phyloP scores from a whole-genome alignment of 73 alveolate species.

The Tetrahymena malaccensis region DNA sequence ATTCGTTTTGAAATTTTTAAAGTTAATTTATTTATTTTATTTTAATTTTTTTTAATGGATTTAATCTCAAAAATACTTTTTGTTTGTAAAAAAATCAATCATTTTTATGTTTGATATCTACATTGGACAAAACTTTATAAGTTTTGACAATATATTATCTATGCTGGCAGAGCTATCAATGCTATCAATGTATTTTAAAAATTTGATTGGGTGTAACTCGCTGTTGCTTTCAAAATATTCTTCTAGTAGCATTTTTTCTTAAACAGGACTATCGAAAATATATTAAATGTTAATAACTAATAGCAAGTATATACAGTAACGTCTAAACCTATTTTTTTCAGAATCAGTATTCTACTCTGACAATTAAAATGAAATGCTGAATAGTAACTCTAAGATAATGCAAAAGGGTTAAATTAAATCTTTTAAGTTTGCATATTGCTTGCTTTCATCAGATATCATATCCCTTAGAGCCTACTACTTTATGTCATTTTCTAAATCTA shows the following conservation, averaged over 20 bases:
- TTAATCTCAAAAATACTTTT: neutral
- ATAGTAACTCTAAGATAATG: neutral
- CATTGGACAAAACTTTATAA: neutral
- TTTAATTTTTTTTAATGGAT: neutral
- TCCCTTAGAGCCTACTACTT: neutral
- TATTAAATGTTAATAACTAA: neutral
- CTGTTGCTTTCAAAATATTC: neutral
- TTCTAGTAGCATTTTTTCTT: neutral
- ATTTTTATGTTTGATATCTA: neutral
- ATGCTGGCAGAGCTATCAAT: neutral
- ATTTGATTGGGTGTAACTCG: neutral
- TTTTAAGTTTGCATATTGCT: neutral
- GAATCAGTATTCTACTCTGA: neutral
- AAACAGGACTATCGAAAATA: neutral
- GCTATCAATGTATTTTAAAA: neutral
- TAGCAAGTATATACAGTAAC: neutral
- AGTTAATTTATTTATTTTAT: neutral
- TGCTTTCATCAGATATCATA: neutral
- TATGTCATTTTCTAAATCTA: neutral
- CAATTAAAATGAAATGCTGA: neutral
- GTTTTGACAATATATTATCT: neutral
- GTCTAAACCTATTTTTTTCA: neutral
- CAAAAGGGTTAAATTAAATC: neutral
- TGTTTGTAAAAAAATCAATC: neutral
- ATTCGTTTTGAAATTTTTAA: too few species aligned